phyloP scores from a whole-genome alignment of 1,284 basidiomycete genomes.

The Ceratobasidium sp. region DNA sequence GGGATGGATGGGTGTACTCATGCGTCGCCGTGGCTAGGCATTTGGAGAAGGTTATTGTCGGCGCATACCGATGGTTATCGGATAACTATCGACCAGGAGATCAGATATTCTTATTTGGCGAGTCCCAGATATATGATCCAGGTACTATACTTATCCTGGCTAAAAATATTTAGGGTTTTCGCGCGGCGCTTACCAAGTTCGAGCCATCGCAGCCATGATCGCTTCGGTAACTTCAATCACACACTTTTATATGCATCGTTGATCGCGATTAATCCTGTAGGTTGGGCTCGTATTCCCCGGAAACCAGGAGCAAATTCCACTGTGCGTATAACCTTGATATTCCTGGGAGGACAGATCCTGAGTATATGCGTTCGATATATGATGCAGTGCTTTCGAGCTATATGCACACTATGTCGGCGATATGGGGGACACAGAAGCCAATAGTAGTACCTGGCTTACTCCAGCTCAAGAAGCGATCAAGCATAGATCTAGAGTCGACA shows the following conservation, averaged over 20 bases:
- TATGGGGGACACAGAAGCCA: slow-evolving; percentile 30
- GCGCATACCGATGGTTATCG: slow-evolving; percentile 48
- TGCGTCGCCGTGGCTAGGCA: slow-evolving; percentile 26
- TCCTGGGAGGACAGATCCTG: no score
- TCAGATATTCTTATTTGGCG: slow-evolving; percentile 48
- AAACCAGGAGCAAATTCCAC: slow-evolving; percentile 60
- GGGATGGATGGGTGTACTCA: no score
- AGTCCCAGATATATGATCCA: not conserved
- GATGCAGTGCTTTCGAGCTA: not conserved
- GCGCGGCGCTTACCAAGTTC: slow-evolving; percentile 65
- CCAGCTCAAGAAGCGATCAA: not conserved
- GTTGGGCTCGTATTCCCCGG: slow-evolving; percentile 58
- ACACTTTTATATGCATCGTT: not conserved
- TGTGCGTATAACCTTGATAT: slow-evolving; percentile 52
- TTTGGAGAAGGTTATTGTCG: slow-evolving; percentile 42
- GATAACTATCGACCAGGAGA: slow-evolving; percentile 46
- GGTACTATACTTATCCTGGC: no score
- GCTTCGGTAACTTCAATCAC: slow-evolving; percentile 54
- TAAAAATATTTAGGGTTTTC: slow-evolving; percentile 65
- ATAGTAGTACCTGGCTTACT: not conserved
- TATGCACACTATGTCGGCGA: not conserved
- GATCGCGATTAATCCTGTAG: slow-evolving; percentile 49
- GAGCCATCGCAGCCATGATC: slow-evolving; percentile 63
- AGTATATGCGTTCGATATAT: not conserved
- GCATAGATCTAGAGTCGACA: slow-evolving; percentile 40